Percentiles rank a stretch among this genome's conserved stretches.
Conservation (phyloP, 1,139 yeast genomes). For the Blastobotrys illinoisensis region DNA sequence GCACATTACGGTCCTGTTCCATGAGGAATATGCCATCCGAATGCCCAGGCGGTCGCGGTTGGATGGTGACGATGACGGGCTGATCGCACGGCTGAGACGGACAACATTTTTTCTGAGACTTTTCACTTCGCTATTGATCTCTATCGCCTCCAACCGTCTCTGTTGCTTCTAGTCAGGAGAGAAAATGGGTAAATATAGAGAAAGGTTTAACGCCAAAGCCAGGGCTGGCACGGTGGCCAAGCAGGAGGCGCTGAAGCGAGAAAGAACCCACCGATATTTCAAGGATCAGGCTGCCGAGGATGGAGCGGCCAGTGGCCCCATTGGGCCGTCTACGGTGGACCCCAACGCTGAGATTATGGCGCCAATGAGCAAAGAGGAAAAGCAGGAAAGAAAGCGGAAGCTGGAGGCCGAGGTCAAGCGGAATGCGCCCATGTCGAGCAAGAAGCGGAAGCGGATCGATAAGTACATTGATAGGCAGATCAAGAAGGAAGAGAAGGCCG, state of each 20-base stretch:
- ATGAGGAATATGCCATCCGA: background rate
- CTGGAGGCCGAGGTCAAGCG: slow-evolving; percentile 57
- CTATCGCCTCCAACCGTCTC: background rate
- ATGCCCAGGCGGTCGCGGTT: background rate
- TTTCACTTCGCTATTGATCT: background rate
- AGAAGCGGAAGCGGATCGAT: slow-evolving; percentile 60
- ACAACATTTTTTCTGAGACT: background rate
- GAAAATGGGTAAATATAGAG: slow-evolving; percentile 73
- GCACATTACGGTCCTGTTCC: slow-evolving; percentile 45
- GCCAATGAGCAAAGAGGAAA: slow-evolving; percentile 50
- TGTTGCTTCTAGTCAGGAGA: background rate
- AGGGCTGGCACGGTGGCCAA: slow-evolving; percentile 79
- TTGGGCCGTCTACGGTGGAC: slow-evolving; percentile 31
- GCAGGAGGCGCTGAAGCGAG: slow-evolving; percentile 62
- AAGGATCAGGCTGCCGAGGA: slow-evolving; percentile 20
- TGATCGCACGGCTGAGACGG: background rate
- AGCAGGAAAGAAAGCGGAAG: slow-evolving; percentile 57
- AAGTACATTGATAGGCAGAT: slow-evolving; percentile 65
- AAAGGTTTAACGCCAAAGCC: slow-evolving; percentile 80
- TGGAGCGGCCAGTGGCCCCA: slow-evolving; percentile 1
- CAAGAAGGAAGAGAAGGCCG: slow-evolving; percentile 82
- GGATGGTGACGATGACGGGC: background rate
- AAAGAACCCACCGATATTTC: slow-evolving; percentile 48
- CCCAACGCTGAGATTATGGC: slow-evolving; percentile 57
- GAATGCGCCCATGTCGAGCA: slow-evolving; percentile 55